Base-by-base conservation (phyloP, 1,139 yeast species). In the Pneumocystis oryctolagi region DNA sequence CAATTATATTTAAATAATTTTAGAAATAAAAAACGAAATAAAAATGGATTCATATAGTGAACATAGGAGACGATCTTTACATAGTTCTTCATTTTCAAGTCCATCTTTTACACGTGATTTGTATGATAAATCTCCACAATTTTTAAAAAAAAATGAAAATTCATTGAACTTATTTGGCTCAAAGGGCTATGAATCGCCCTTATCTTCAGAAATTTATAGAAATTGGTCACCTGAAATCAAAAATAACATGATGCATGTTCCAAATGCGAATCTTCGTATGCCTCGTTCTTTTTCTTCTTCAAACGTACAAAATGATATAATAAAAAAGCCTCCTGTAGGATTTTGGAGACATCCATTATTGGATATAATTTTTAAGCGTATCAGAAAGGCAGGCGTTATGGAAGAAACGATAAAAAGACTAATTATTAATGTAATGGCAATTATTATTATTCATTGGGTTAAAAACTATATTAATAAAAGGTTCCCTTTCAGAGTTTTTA, bases 331-430 rank as follows among this genome's bases (percentile, higher is more conserved):
- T 35, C 59, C 59, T 8, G 12, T 57, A 20, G 59, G 59, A 8
- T 35, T 57, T 12, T 57, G 59, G 59, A 57, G 59, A 8, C 59
- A 57, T 30, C 59, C 59, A 6, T 35, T 37, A 57, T 4, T 57
- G 20, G 59, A 57, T 30, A 57, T 39, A 12, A 39, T 57, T 35
- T 39, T 57, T 39, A 28, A 39, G 4, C 20, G 42, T 3, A 28
- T 39, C 25, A 18, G 59, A 39, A 35, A 18, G 20, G 30, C 28
- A 4, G 37, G 59, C 3, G 42, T 57, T 35, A 25, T 6, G 2
- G 42, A 57, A 30, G 59, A 57, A 35, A 57, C 42, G 9, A 20
- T 57, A 4, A 35, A 39, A 35, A 57, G 59, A 57, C 12, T 57
- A 39, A 35, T 57, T 39, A 30, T 20, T 4, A 57, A 57, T 30